Conservation (phyloP, 495 filamentous ascomycete genomes). For the Hyphodiscus hymeniophilus region DNA sequence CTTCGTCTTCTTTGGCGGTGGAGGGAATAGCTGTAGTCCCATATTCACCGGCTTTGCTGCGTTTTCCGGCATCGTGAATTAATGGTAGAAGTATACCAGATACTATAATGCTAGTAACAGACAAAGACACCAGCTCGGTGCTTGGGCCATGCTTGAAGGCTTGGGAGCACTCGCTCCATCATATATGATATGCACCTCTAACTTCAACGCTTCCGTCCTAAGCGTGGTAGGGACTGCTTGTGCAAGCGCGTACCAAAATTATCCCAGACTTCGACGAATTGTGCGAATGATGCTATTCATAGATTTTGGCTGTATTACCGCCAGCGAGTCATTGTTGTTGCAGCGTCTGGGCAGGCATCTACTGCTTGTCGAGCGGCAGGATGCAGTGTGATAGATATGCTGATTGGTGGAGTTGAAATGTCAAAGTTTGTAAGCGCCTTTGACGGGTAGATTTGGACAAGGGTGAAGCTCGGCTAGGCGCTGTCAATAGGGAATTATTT, state of each 20-base stretch:
- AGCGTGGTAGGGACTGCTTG: not conserved
- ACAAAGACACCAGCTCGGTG: not conserved
- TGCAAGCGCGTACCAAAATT: not conserved
- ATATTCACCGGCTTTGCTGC: constrained; percentile 20
- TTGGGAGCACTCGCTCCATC: not conserved
- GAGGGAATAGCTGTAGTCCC: constrained; percentile 48
- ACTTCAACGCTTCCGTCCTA: not conserved
- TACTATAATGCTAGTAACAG: not conserved
- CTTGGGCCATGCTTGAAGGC: not conserved
- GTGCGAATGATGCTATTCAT: constrained; percentile 6
- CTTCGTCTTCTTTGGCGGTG: constrained; percentile 30
- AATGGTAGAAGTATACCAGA: not conserved
- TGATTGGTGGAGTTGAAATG: constrained; percentile 1
- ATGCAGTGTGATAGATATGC: constrained; percentile 6
- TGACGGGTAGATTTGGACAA: too few species aligned
- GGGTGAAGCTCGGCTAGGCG: too few species aligned
- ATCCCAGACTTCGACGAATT: constrained; percentile 2
- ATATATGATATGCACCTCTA: not conserved
- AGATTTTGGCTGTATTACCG: constrained; percentile 1
- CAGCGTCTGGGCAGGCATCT: not conserved
- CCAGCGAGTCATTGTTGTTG: not conserved
- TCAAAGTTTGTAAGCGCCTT: too few species aligned
- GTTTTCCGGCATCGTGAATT: not conserved
- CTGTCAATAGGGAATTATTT: too few species aligned
- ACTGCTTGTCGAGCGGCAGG: constrained; percentile 4